Base-by-base conservation (phyloP, 768 basidiomycete species). In the Tricholoma sp. region DNA sequence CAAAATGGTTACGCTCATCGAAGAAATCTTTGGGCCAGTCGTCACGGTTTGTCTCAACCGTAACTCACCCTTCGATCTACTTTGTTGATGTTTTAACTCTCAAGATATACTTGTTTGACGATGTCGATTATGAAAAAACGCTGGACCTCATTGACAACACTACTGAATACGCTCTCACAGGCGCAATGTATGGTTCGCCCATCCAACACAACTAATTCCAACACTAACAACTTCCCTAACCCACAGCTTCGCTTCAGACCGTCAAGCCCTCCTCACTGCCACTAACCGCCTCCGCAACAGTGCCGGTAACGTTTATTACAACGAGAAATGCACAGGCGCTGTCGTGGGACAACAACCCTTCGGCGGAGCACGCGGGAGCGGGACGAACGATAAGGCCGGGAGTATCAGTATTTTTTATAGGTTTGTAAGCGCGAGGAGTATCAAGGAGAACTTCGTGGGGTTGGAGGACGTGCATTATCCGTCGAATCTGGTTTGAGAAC, bases 281-380 rank as follows among this genome's bases (percentile, higher is more conserved):
- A 86, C 92, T 43, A 88, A 89, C 74, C 81, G 80, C 55, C 81
- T 99, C 45, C 88, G 94, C 56, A 89, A 96, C 74, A 80, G 94
- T 0, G 92, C 97, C 3, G 97, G 97, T 2, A 99, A 98, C 71
- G 85, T 96, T 56, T 99, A 99, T 77, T 93, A 94, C 76, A 98
- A 98, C 72, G 95, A 98, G 64, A 95, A 96, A 72, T 98, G 94
- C 73, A 99, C 96, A 1, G 94, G 94, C 31, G 94, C 94, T n/a
- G 91, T 92, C 50, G 94, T 98, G 34, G 96, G 94, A 8, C 95
- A 98, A 71, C 95, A 99, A 73, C 96, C 97, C 10, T 99, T 99
- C 68, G 97, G 97, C 50, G 97, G 97, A 29, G 91, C 85, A 2
- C 84, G 95, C 35, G 90, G 81, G 31, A 92, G 89, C 67, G 96